Percentiles rank a stretch among this genome's conserved stretches.
Evolutionary conservation across 306 rosid genomes (phyloP).

Genomic region (Arachis hypogaea): DNA sequence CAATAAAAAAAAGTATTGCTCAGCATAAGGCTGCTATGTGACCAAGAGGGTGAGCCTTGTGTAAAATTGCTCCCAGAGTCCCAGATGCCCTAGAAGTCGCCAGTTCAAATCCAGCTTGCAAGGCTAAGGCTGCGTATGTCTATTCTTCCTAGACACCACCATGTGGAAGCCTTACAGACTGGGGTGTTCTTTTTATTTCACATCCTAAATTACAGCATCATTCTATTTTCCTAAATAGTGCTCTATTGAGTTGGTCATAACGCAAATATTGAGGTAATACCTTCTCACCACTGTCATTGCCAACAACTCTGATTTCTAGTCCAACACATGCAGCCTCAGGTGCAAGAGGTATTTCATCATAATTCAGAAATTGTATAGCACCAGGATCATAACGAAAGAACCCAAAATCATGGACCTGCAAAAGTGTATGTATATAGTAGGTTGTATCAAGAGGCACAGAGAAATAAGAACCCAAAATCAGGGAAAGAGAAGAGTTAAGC

Average conservation of each 20-base stretch:
- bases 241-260: constrained; percentile 24
- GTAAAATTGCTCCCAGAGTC: no score
- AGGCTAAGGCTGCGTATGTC: no score
- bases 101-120: no score
- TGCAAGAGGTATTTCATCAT: constrained; percentile 90
- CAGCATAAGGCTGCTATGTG: not conserved
- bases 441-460: constrained; percentile 31
- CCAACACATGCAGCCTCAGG: constrained; percentile 95
- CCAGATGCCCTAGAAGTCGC: no score
- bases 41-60: no score
- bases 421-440: constrained; percentile 27
- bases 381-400: constrained; percentile 88
- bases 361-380: constrained; percentile 74
- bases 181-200: not conserved
- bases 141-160: no score
- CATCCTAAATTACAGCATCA: not conserved
- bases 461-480: not conserved
- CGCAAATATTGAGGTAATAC: constrained; percentile 47
- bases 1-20: not conserved
- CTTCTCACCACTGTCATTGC: constrained; percentile 99
- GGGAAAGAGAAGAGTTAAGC: not conserved
- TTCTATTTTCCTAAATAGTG: not conserved
- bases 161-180: no score
- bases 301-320: constrained; percentile 94
- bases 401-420: constrained; percentile 97